These are phyloP conservation scores for Penicillium sp. DNA, from an alignment of 2,329 filamentous ascomycete genomes.

Conservation along the genomic window DNA sequence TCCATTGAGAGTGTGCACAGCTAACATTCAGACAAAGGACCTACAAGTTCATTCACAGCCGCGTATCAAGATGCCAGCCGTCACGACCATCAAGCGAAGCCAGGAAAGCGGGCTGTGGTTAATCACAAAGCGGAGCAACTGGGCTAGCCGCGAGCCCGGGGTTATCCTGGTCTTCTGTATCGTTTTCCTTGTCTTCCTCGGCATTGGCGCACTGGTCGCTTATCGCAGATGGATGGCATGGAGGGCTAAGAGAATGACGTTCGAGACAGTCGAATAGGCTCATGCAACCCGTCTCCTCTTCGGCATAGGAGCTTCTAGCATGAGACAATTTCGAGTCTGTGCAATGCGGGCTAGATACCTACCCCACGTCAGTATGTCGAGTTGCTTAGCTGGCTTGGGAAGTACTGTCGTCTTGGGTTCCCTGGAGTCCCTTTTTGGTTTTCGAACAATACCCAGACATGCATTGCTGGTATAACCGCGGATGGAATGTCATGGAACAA, in stretches of 20 bases:
- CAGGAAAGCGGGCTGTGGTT: too few relatives aligned
- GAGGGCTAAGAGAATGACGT: conserved; percentile 30
- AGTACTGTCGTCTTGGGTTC: background rate
- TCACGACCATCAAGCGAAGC: too few relatives aligned
- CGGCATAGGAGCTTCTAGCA: background rate
- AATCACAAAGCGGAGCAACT: conserved; percentile 45
- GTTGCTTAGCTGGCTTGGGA: background rate
- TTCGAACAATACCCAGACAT: background rate
- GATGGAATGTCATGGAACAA: background rate
- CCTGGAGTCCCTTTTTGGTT: background rate
- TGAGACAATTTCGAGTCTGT: background rate
- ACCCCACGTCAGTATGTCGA: background rate
- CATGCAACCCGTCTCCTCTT: background rate
- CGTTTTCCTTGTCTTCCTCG: conserved; percentile 57
- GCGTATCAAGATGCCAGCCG: too few relatives aligned
- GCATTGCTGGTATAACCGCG: background rate
- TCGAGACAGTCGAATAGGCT: conserved; percentile 9
- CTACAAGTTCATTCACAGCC: background rate
- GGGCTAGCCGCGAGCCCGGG: conserved; percentile 59
- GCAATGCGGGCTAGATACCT: background rate
- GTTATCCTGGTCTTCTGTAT: conserved; percentile 66
- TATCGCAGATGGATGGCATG: conserved; percentile 46
- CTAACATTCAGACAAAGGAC: background rate
- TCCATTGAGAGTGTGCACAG: background rate
- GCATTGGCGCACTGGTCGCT: conserved; percentile 54